phyloP scores from a whole-genome alignment of 257 asterid species.

The Solanum medicagineum region DNA sequence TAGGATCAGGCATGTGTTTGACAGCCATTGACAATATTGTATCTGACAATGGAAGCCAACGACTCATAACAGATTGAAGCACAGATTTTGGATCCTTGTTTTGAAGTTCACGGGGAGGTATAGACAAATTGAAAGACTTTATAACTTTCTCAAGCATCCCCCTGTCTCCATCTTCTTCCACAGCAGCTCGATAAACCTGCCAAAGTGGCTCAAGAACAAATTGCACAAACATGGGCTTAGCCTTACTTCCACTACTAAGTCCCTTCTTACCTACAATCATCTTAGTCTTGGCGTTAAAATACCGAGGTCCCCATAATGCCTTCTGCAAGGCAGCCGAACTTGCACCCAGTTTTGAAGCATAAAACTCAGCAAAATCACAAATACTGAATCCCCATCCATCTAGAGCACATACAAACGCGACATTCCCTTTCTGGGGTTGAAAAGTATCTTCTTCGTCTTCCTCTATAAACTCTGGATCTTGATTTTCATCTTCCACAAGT shows the following conservation, averaged over 20 bases:
- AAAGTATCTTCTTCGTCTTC: constrained; percentile 91
- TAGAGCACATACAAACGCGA: constrained; percentile 77
- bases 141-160: constrained; percentile 56
- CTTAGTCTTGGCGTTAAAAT: constrained; percentile 51
- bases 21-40: too few species aligned
- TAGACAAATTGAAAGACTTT: constrained; percentile 19
- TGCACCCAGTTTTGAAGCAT: constrained; percentile 66
- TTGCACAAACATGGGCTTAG: constrained; percentile 83
- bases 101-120: too few species aligned
- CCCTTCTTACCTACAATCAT: constrained; percentile 78
- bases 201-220: constrained; percentile 79
- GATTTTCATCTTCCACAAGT: constrained; percentile 30
- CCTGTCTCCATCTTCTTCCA: constrained; percentile 44
- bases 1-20: too few species aligned
- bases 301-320: constrained; percentile 90
- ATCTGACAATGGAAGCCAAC: too few species aligned
- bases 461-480: constrained; percentile 50
- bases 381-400: constrained; percentile 95
- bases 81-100: too few species aligned
- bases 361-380: constrained; percentile 54
- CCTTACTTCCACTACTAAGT: constrained; percentile 38
- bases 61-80: too few species aligned
- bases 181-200: constrained; percentile 64
- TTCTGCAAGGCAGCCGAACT: constrained; percentile 48
- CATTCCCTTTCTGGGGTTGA: constrained; percentile 97